phyloP scores from a whole-genome alignment of 148 eudicot genomes.

The Rhododendron mucronatum region DNA sequence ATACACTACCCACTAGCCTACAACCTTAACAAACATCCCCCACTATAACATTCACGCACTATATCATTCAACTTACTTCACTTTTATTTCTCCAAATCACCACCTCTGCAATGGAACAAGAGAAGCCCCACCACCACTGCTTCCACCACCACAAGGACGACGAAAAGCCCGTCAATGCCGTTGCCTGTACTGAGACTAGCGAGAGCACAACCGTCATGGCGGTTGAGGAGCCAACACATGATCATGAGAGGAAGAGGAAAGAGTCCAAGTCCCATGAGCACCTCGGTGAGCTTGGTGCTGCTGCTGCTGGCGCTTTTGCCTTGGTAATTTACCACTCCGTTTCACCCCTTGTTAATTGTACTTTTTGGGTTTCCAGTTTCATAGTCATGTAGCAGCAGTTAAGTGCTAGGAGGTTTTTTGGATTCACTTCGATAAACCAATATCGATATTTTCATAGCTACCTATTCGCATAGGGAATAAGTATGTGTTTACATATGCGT shows the following conservation, averaged over 20 bases:
- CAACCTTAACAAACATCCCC: not conserved
- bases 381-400: not conserved
- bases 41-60: not conserved
- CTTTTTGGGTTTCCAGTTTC: not conserved
- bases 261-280: conserved; percentile 29
- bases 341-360: not conserved
- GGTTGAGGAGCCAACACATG: not conserved
- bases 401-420: not conserved
- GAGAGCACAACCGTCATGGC: not conserved
- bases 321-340: conserved; percentile 23
- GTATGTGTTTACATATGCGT: too few species aligned
- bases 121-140: not conserved
- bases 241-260: conserved; percentile 33
- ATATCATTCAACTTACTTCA: not conserved
- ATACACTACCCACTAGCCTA: not conserved
- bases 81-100: not conserved
- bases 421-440: too few species aligned
- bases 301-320: conserved; percentile 47
- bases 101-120: not conserved
- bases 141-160: not conserved
- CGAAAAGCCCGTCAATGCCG: not conserved
- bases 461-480: too few species aligned
- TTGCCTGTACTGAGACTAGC: not conserved
- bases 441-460: too few species aligned
- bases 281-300: conserved; percentile 29